Base-by-base conservation (phyloP, 2,329 filamentous ascomycete species). In the Fusarium drepaniforme region DNA sequence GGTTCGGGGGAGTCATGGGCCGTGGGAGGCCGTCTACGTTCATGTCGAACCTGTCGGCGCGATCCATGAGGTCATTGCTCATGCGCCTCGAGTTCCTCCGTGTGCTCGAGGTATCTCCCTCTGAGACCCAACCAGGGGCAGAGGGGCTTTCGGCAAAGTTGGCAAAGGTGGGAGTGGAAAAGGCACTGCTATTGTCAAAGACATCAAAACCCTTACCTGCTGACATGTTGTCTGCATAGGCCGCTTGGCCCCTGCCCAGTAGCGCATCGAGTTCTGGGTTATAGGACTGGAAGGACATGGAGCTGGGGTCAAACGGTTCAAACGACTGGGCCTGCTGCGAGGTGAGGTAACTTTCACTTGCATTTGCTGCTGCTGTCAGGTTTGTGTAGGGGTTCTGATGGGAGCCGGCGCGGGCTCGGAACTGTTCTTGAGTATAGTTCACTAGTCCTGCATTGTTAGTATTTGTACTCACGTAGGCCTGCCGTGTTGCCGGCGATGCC, bases 331-430 rank as follows among this genome's bases (percentile, higher is more conserved):
- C 82, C 71, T 90, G 87, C 42, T 90, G 88, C 61, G 90, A 90
- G 76, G 90, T 83, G 46, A 90, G 83, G 78, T 90, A 92, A 83
- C 85, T 87, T 81, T 90, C 90, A 84, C 85, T 85, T 71, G 81
- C 80, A 74, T 80, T 80, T 67, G 80, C 72, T 70, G 82, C 76
- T 67, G 80, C 72, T 70, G 82, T 76, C 77, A 82, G 72, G 70
- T 79, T 75, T 74, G 77, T 77, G 70, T 81, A 80, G 68, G 81
- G 80, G 76, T 81, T 71, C 33, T 81, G 79, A 5, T 78, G 76
- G 68, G 82, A 88, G 90, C 93, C 92, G 91, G 93, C 93, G 91
- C 93, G 92, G 90, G 90, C 90, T 90, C 85, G 95, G 90, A 86
- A 91, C 89, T 79, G 77, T 90, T 95, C 93, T 90, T 96, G 93